phyloP scores from a whole-genome alignment of 495 filamentous ascomycete genomes.

The Neurospora sp. region DNA sequence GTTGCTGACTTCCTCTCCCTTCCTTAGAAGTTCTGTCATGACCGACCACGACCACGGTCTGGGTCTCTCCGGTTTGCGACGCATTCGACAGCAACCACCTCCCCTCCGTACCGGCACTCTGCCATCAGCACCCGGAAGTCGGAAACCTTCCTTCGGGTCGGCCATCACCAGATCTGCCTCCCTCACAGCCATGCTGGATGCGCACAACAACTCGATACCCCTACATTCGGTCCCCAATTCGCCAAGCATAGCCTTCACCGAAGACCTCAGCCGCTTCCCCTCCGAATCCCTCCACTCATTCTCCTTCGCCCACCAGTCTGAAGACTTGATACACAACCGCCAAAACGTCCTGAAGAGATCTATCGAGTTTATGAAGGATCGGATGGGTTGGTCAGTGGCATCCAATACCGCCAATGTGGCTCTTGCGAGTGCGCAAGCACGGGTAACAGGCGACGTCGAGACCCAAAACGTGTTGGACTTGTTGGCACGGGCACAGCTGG shows the following conservation, averaged over 20 bases:
- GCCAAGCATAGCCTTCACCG: slow-evolving; percentile 52
- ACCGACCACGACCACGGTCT: slow-evolving; percentile 49
- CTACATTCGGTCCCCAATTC: slow-evolving; percentile 52
- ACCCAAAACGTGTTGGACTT: slow-evolving; percentile 86
- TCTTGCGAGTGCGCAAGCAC: slow-evolving; percentile 71
- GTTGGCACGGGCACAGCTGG: slow-evolving; percentile 63
- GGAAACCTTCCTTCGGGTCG: slow-evolving; percentile 46
- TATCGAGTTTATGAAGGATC: slow-evolving; percentile 96
- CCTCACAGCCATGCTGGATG: slow-evolving; percentile 42
- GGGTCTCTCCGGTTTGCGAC: slow-evolving; percentile 67
- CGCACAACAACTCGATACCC: slow-evolving; percentile 25
- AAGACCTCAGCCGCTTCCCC: slow-evolving; percentile 87
- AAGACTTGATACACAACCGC: slow-evolving; percentile 78
- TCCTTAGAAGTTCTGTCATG: slow-evolving; percentile 38
- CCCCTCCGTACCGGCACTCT: slow-evolving; percentile 53
- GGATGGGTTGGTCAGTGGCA: slow-evolving; percentile 64
- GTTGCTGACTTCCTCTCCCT: slow-evolving; percentile 18
- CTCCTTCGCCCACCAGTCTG: slow-evolving; percentile 93
- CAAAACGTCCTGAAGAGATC: slow-evolving; percentile 91
- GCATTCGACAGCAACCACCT: slow-evolving; percentile 77
- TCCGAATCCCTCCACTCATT: slow-evolving; percentile 97
- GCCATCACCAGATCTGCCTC: slow-evolving; percentile 51
- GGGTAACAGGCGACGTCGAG: slow-evolving; percentile 71
- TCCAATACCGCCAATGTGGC: slow-evolving; percentile 21
- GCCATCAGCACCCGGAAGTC: slow-evolving; percentile 45